phyloP scores from a whole-genome alignment of 257 asterid genomes.

The Solanum microdontum region DNA sequence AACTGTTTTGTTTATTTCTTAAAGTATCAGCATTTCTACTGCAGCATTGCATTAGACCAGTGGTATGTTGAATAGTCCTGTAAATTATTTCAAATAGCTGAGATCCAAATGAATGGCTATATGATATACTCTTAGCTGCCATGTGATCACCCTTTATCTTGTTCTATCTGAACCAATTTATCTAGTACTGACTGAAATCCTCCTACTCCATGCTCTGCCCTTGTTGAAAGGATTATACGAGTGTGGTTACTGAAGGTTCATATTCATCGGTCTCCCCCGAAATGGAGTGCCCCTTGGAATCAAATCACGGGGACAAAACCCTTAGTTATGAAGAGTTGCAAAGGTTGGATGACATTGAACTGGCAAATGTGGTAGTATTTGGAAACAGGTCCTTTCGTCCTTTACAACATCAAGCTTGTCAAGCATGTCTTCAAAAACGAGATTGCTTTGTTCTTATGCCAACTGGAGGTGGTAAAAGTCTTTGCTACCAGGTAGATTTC shows the following conservation, averaged over 20 bases:
- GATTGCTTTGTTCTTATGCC: slow-evolving; percentile 97
- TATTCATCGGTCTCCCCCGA: slow-evolving; percentile 33
- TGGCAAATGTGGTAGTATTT: slow-evolving; percentile 90
- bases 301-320: slow-evolving; percentile 21
- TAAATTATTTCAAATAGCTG: not conserved
- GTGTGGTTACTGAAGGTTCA: slow-evolving; percentile 31
- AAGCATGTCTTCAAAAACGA: slow-evolving; percentile 46
- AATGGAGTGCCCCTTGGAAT: slow-evolving; percentile 9
- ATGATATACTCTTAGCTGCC: not conserved
- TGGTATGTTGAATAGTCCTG: not conserved
- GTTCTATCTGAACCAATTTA: not conserved
- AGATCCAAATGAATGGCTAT: not conserved
- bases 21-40: not conserved
- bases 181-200: slow-evolving; percentile 1
- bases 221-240: slow-evolving; percentile 33
- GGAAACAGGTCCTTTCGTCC: slow-evolving; percentile 76
- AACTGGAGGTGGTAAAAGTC: slow-evolving; percentile 98
- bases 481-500: slow-evolving; percentile 85
- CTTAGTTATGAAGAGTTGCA: slow-evolving; percentile 67
- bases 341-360: slow-evolving; percentile 59
- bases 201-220: not conserved
- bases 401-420: slow-evolving; percentile 76
- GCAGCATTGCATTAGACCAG: not conserved
- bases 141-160: not conserved
- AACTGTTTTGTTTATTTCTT: not conserved